phyloP scores from a whole-genome alignment of 129 eudicot genomes.

The Saposhnikovia divaricata region DNA sequence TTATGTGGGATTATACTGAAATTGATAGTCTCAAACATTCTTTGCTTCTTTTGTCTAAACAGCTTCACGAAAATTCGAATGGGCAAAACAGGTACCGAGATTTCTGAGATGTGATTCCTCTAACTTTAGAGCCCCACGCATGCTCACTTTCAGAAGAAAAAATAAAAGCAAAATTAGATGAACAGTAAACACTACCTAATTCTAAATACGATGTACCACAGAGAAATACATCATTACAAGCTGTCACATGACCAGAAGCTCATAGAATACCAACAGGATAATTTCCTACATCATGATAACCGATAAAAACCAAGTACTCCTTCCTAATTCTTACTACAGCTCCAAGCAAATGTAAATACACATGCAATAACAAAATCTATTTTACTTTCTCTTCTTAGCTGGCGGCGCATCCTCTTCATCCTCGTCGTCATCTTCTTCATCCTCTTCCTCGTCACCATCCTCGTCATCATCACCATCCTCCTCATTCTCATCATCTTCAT shows the following conservation, averaged over 20 bases:
- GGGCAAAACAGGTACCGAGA: not conserved
- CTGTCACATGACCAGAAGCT: conserved; percentile 18
- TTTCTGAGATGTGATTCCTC: not conserved
- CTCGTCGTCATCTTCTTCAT: conserved; percentile 58
- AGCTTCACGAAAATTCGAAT: not conserved
- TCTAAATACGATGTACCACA: conserved; percentile 3
- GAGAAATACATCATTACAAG: conserved; percentile 21
- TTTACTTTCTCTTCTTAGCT: conserved; percentile 80
- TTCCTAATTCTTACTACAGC: conserved; percentile 29
- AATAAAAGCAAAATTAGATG: not conserved
- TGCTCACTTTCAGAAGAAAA: not conserved
- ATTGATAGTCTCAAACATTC: not conserved
- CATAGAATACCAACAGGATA: conserved; percentile 10
- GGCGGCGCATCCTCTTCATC: conserved; percentile 69
- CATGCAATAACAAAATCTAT: not conserved
- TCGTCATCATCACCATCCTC: conserved; percentile 48
- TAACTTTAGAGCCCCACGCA: not conserved
- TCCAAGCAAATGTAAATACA: conserved; percentile 13
- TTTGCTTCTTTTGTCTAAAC: not conserved
- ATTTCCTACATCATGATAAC: conserved; percentile 15
- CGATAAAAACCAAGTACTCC: conserved; percentile 20
- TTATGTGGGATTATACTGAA: not conserved
- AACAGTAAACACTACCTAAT: not conserved
- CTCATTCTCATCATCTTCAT: conserved; percentile 52
- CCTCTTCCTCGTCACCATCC: conserved; percentile 46